Conservation (phyloP, 2,329 filamentous ascomycete species). For the Fusarium sp. region DNA sequence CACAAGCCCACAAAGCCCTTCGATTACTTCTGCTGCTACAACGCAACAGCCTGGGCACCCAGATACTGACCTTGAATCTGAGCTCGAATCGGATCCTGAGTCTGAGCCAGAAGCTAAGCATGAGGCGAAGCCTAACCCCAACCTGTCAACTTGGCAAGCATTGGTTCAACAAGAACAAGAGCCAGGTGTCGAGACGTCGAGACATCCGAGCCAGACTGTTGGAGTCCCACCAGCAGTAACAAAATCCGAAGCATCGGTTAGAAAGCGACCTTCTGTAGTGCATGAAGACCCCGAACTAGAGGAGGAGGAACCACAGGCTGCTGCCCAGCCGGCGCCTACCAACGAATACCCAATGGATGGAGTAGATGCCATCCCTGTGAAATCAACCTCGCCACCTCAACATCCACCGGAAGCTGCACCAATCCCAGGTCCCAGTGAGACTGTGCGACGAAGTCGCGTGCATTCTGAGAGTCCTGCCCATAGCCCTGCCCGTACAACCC, state of each 20-base stretch:
- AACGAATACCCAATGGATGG: conserved; percentile 31
- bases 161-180: conserved; percentile 11
- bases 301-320: conserved; percentile 43
- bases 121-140: background rate
- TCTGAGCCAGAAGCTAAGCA: conserved; percentile 13
- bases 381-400: conserved; percentile 26
- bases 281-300: conserved; percentile 58
- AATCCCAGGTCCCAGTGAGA: conserved; percentile 23
- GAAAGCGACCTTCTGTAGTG: conserved; percentile 57
- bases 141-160: background rate
- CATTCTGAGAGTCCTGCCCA: conserved; percentile 72
- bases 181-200: background rate
- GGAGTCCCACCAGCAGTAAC: background rate
- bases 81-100: conserved; percentile 22
- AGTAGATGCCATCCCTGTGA: conserved; percentile 50
- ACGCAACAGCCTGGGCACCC: conserved; percentile 9
- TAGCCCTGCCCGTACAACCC: conserved; percentile 73
- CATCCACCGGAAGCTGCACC: background rate
- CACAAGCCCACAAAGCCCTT: conserved; percentile 32
- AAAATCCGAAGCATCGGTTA: conserved; percentile 5
- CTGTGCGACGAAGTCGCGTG: conserved; percentile 48
- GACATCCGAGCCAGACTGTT: background rate
- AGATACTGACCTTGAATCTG: background rate
- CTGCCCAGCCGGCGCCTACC: conserved; percentile 7
- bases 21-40: background rate